Percentiles rank a stretch among this genome's conserved stretches.
phyloP scores from a whole-genome alignment of 768 basidiomycete species.

The Pisolithus marmoratus region DNA sequence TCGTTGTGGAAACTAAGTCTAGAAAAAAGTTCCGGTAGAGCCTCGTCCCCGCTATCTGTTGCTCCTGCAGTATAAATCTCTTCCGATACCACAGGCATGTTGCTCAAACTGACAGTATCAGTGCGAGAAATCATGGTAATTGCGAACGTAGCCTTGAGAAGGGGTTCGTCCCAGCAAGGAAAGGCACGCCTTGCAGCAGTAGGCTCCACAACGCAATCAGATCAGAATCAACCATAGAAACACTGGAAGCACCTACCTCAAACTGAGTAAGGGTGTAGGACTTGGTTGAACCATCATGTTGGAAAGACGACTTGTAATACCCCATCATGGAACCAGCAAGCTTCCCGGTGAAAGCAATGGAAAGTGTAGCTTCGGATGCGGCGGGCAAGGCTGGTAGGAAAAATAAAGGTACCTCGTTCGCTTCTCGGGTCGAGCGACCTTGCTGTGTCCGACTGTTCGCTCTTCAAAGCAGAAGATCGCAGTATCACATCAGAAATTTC shows the following conservation, averaged over 20 bases:
- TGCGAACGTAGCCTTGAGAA: constrained; percentile 77
- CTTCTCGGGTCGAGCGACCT: constrained; percentile 50
- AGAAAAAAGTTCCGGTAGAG: constrained; percentile 39
- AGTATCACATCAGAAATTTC: constrained; percentile 52
- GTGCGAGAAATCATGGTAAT: constrained; percentile 76
- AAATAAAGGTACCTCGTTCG: constrained; percentile 60
- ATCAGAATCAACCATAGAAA: not conserved
- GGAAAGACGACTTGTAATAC: constrained; percentile 69
- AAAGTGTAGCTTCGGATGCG: constrained; percentile 65
- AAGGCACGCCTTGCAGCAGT: constrained; percentile 80
- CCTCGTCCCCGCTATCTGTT: constrained; percentile 24
- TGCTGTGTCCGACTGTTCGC: constrained; percentile 39
- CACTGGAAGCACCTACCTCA: constrained; percentile 42
- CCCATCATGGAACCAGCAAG: constrained; percentile 74
- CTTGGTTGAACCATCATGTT: constrained; percentile 57
- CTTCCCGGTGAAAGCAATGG: constrained; percentile 61
- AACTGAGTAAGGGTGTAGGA: constrained; percentile 86
- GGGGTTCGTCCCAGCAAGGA: constrained; percentile 93
- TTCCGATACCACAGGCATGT: constrained; percentile 77
- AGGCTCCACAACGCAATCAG: constrained; percentile 41
- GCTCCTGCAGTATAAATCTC: constrained; percentile 34
- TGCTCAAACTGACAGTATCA: constrained; percentile 74
- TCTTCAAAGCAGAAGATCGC: constrained; percentile 48
- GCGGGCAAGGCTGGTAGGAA: constrained; percentile 57
- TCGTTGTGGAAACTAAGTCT: constrained; percentile 28